phyloP scores from a whole-genome alignment of 352 stramenopile species.

The Phytopythium aichiense region DNA sequence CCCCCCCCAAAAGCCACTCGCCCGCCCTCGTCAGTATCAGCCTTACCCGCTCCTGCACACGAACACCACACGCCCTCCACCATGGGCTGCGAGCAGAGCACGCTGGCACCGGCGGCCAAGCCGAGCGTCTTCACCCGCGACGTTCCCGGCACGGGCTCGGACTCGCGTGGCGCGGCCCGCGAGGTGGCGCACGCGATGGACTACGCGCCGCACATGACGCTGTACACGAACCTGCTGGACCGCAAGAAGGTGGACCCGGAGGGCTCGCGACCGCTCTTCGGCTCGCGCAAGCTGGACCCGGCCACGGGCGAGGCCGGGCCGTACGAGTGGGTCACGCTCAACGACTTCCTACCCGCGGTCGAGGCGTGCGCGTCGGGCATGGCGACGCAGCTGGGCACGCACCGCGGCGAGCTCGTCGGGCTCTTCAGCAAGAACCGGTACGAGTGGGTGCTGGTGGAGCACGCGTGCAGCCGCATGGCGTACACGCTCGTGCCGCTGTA shows the following conservation, averaged over 20 bases:
- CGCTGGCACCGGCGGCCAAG: no score
- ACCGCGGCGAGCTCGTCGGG: constrained; percentile 57
- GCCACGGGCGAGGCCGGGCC: constrained; percentile 27
- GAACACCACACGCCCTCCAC: no score
- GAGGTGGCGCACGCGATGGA: no score
- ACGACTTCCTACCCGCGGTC: constrained; percentile 45
- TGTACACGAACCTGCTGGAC: constrained; percentile 48
- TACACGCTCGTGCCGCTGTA: constrained; percentile 75
- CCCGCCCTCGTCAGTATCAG: no score
- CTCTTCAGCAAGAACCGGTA: constrained; percentile 78
- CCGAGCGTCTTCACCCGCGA: no score
- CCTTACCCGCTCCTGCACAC: no score
- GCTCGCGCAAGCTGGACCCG: constrained; percentile 39
- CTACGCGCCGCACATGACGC: no score
- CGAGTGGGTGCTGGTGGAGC: constrained; percentile 72
- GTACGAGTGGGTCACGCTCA: constrained; percentile 62
- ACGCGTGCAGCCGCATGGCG: constrained; percentile 65
- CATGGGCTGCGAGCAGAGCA: no score
- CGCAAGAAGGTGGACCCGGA: constrained; percentile 36
- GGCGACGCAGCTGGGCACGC: constrained; percentile 24
- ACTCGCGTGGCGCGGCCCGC: no score
- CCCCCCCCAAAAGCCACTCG: no score
- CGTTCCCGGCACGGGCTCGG: no score
- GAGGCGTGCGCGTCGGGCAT: constrained; percentile 39
- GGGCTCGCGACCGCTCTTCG: constrained; percentile 51